Evolutionary conservation across 177 flowering plant species (phyloP).

Genomic region (Vitis hybrid): DNA sequence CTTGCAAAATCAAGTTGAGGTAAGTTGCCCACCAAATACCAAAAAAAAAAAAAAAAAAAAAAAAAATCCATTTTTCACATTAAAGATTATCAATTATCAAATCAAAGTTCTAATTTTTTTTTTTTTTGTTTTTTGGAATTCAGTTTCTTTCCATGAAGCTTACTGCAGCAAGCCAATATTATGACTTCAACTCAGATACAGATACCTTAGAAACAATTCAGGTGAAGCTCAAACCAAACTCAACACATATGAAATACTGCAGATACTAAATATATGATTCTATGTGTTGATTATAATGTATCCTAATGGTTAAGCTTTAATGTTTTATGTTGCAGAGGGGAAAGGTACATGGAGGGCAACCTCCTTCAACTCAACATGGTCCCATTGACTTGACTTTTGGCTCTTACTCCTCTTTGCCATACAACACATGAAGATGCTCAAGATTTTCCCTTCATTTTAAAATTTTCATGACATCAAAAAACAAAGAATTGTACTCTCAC

Average conservation of each 20-base stretch:
- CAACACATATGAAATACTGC: too few relatives aligned
- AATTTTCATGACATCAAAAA: not conserved
- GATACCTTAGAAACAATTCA: constrained; percentile 43
- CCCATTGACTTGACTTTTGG: constrained; percentile 37
- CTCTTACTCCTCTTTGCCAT: constrained; percentile 7
- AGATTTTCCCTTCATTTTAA: not conserved
- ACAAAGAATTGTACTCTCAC: constrained; percentile 1
- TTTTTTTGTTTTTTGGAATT: constrained; percentile 5
- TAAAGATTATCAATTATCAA: not conserved
- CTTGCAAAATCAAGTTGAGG: constrained; percentile 70
- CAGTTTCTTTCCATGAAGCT: constrained; percentile 73
- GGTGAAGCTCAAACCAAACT: constrained; percentile 18
- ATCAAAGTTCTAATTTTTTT: not conserved
- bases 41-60: not conserved
- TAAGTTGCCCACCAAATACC: constrained; percentile 12
- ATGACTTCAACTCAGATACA: constrained; percentile 53
- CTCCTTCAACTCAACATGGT: constrained; percentile 32
- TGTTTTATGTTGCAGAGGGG: constrained; percentile 32
- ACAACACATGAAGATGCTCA: constrained; percentile 10
- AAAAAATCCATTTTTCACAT: too few relatives aligned
- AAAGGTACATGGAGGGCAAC: constrained; percentile 35
- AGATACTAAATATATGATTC: too few relatives aligned
- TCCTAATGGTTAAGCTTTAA: not conserved
- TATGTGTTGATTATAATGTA: not conserved
- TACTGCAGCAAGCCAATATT: constrained; percentile 56